Evolutionary conservation across 345 rosid species (phyloP), one percentile per base, ranked within the genome.

Genomic region (Aegle marmelos): DNA sequence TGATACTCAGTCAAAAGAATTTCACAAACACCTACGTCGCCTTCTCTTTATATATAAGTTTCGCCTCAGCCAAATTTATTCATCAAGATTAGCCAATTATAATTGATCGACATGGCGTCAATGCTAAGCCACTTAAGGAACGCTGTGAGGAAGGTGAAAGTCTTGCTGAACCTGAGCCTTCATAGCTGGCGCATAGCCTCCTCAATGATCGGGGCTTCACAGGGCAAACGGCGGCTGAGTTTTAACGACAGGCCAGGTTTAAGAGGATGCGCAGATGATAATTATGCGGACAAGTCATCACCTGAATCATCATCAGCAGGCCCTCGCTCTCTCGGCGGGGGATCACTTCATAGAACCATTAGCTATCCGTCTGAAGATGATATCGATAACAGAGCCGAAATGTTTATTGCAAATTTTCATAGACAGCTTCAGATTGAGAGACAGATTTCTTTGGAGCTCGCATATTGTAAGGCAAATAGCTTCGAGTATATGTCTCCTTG

Each of bases 361-460:
- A 92, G 97, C 81, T 85, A 80, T 37, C 82, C 74, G 33, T 83
- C 91, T 16, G 93, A 90, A 72, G 94, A 89, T 37, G 98, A 93
- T 81, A 80, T 93, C 19, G 92, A 93, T 69, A 82, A 72, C 78
- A 90, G 81, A 75, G 97, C 98, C 22, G 97, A 95, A 62, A 73
- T 83, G 82, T 95, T 95, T 75, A 94, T 94, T 16, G 86, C 88
- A 16, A 94, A 93, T 68, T 94, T 94, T 78, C 86, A 90, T 54
- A 82, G 71, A n/a, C 98, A 93, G 53, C 94, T 93, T 79, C 88
- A 78, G 91, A 86, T 93, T 63, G 98, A 94, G 83, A 87, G 95
- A 73, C 97, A 94, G 89, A 80, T 91, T 69, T 94, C 98, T 54
- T 76, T 93, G 83, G 86, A 94, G 70, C 91, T 93, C 62, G 78